These are phyloP conservation scores for Coemansia sp. DNA, from an alignment of 192 early-diverging fungal species.

Conservation along the genomic window DNA sequence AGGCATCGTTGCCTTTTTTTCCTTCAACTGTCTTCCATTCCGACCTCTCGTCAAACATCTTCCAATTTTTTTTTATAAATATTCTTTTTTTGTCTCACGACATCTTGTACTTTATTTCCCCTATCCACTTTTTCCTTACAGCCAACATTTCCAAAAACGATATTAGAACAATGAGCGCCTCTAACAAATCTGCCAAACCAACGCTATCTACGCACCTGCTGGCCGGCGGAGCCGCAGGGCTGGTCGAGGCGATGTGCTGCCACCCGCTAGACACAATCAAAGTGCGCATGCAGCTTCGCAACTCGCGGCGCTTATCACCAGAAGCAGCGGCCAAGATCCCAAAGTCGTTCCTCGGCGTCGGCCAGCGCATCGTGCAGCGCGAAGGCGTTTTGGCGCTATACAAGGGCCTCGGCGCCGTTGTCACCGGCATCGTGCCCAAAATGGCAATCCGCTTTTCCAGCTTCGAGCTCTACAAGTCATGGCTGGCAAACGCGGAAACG, in stretches of 20 bases:
- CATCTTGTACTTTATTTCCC: neutral
- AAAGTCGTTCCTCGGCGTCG: conserved; percentile 78
- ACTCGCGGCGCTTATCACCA: conserved; percentile 42
- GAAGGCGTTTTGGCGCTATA: conserved; percentile 90
- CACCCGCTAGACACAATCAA: conserved; percentile 98
- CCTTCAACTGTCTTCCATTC: neutral
- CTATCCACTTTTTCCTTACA: neutral
- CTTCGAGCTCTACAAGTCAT: conserved; percentile 90
- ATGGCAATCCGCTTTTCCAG: conserved; percentile 98
- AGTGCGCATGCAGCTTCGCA: conserved; percentile 92
- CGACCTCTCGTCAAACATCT: neutral
- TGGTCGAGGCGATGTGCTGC: conserved; percentile 85
- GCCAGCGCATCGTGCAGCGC: conserved; percentile 75
- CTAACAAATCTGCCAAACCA: conserved; percentile 39
- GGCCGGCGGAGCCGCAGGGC: conserved; percentile 89
- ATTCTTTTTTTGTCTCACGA: neutral
- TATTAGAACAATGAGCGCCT: neutral
- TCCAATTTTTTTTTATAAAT: neutral
- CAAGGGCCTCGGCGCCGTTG: conserved; percentile 96
- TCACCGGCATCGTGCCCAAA: conserved; percentile 96
- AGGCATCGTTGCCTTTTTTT: neutral
- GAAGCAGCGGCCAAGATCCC: conserved; percentile 8
- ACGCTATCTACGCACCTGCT: conserved; percentile 77
- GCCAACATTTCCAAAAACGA: neutral
- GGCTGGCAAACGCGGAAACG: conserved; percentile 63